Evolutionary conservation across 305 asterid genomes (phyloP).

Genomic region (Stenogyne calaminthoides): DNA sequence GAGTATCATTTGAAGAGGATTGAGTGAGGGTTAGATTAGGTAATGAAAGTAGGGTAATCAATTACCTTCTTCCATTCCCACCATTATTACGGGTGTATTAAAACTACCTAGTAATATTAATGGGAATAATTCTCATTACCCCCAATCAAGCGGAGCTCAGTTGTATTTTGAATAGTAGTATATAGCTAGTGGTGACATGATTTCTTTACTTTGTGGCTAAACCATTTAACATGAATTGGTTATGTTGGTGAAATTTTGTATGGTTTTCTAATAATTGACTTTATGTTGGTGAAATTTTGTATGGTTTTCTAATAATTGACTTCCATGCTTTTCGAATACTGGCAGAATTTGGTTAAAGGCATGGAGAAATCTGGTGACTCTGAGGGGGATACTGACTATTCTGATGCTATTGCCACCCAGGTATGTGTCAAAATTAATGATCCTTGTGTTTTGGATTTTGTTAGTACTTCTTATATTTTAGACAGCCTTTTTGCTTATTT

Average conservation of each 20-base stretch:
- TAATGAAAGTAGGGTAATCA: too few relatives aligned
- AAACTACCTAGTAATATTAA: too few relatives aligned
- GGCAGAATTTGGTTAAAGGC: constrained; percentile 61
- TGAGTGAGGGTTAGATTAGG: too few relatives aligned
- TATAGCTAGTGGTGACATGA: neutral
- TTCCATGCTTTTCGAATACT: neutral
- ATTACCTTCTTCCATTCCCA: too few relatives aligned
- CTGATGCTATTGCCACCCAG: constrained; percentile 70
- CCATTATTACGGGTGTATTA: too few relatives aligned
- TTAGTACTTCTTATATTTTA: neutral
- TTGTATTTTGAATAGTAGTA: neutral
- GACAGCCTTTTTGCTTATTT: neutral
- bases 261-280: neutral
- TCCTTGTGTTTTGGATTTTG: neutral
- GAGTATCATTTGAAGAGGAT: too few relatives aligned
- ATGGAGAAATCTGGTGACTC: constrained; percentile 53
- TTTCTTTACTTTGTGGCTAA: neutral
- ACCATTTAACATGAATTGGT: neutral
- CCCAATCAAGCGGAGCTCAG: too few relatives aligned
- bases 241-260: neutral
- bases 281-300: neutral
- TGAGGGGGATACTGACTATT: constrained; percentile 47
- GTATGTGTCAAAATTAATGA: constrained; percentile 33
- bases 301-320: neutral
- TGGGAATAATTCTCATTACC: too few relatives aligned